Base-by-base conservation (phyloP, 768 basidiomycete genomes). In the Dacryopinax primogenitus region DNA sequence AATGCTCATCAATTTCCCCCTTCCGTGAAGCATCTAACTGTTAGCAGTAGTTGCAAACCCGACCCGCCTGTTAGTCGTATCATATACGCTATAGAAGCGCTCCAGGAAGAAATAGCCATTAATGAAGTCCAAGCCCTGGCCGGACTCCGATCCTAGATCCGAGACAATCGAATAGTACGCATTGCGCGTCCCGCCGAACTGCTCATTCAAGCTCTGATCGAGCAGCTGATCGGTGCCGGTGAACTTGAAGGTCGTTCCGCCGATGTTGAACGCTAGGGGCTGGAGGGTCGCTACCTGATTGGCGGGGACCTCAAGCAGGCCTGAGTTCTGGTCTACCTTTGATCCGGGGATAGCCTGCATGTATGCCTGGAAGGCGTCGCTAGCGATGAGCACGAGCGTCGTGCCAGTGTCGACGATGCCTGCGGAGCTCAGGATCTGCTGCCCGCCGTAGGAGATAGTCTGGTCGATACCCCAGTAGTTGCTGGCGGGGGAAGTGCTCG, bases 391-490 rank as follows among this genome's bases (percentile, higher is more conserved):
- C 18, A 68, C 70, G 36, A 84, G 74, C 18, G 84, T 82, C 33
- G 83, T 82, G 47, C 81, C 79, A 33, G 79, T 80, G 70, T 82
- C 82, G 37, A 83, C 78, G 67, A 82, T 81, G 15, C 82, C 82
- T 1, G 80, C 71, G 33, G 65, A 68, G 23, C 69, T 66, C 28
- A 78, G 69, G 33, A 83, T 72, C 28, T 72, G 70, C 1, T 35
- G 51, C 18, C 64, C 30, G 62, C 76, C 77, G 62, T 79, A 81
- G 30, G 74, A 73, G 37, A 81, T 69, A 34, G 58, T 68, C 73
- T 79, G 77, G 70, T 82, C 75, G 65, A 82, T 79, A 44, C 80
- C 82, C 81, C 80, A 82, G 71, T 80, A 82, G 63, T 74, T 62
- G 36, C 74, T 77, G 4, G 82, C 81, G 33, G 82, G 81, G n/a